phyloP scores from a whole-genome alignment of 192 early-diverging fungal species.

The Lobulomyces angularis region DNA sequence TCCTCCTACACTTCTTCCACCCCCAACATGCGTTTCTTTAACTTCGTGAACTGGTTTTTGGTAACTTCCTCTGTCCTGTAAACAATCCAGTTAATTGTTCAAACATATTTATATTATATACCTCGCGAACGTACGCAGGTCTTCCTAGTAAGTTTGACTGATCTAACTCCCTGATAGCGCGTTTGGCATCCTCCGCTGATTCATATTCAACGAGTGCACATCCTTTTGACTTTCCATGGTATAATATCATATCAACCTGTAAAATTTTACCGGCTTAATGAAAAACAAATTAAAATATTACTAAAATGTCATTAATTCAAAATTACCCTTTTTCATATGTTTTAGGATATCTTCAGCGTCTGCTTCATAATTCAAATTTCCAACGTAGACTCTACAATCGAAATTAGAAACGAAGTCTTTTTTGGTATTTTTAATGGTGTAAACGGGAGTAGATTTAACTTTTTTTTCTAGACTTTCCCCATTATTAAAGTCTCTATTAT shows the following conservation, averaged over 20 bases:
- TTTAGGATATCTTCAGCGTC: conserved; percentile 67
- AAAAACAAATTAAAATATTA: conserved; percentile 5
- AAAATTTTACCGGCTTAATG: conserved; percentile 59
- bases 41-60: not conserved
- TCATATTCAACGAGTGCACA: conserved; percentile 68
- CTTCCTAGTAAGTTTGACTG: conserved; percentile 58
- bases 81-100: conserved; percentile 37
- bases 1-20: conserved; percentile 5
- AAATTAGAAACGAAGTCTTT: too few relatives aligned
- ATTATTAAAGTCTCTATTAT: too few relatives aligned
- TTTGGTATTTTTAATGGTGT: too few relatives aligned
- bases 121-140: conserved; percentile 66
- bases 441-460: too few relatives aligned
- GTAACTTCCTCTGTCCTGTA: not conserved
- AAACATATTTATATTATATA: conserved; percentile 9
- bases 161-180: conserved; percentile 57
- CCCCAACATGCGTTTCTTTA: conserved; percentile 6
- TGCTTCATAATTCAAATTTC: conserved; percentile 66
- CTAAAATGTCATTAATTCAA: not conserved
- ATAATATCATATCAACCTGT: conserved; percentile 58
- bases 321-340: conserved; percentile 62
- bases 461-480: too few relatives aligned
- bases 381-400: conserved; percentile 67
- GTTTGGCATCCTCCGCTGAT: conserved; percentile 59
- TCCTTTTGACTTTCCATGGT: conserved; percentile 21